Evolutionary conservation across 2,329 filamentous ascomycete genomes (phyloP).

Genomic region (Xylariaceae sp.): DNA sequence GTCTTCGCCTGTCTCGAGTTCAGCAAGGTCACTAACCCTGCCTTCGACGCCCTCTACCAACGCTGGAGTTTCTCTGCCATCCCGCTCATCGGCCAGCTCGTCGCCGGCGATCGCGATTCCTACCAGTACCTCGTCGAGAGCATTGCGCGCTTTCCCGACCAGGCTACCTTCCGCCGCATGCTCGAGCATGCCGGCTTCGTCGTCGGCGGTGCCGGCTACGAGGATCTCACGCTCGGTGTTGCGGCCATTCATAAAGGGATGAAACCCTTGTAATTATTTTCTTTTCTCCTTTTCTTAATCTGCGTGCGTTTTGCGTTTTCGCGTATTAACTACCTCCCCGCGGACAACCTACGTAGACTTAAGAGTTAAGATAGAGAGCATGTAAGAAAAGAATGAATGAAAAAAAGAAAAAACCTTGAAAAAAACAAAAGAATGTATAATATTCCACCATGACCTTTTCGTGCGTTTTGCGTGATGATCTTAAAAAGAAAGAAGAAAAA

Average conservation of each 20-base stretch:
- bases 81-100: constrained; percentile 88
- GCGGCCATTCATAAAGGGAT: constrained; percentile 96
- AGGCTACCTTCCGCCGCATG: constrained; percentile 78
- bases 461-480: too few species aligned
- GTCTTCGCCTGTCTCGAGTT: constrained; percentile 97
- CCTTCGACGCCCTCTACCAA: constrained; percentile 86
- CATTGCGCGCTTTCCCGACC: constrained; percentile 86
- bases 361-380: too few species aligned
- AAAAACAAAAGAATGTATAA: too few species aligned
- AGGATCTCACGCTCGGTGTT: constrained; percentile 87
- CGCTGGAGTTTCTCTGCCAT: constrained; percentile 94
- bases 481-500: too few species aligned
- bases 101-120: constrained; percentile 88
- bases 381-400: too few species aligned
- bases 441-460: too few species aligned
- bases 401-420: too few species aligned
- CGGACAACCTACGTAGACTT: too few species aligned
- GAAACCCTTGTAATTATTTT: constrained; percentile 54
- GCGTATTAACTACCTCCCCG: too few species aligned
- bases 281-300: too few species aligned
- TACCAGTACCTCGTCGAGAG: constrained; percentile 99
- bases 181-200: constrained; percentile 79
- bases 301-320: too few species aligned
- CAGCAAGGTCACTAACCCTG: constrained; percentile 60
- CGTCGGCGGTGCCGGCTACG: constrained; percentile 75